Evolutionary conservation across 352 stramenopile genomes (phyloP).

Genomic region (Phytopythium litorale): DNA sequence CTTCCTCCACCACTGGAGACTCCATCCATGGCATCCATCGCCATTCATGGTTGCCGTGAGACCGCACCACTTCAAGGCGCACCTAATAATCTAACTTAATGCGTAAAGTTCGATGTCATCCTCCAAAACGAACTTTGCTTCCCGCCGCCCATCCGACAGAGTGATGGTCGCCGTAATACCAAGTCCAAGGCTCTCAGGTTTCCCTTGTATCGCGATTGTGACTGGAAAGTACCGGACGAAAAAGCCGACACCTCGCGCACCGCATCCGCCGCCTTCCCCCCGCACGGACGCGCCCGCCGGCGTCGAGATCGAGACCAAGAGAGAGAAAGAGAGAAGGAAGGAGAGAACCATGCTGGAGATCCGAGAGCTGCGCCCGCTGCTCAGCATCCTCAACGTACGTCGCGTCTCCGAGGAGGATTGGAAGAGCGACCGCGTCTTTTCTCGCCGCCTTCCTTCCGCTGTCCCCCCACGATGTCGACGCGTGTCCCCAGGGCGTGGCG

Average conservation of each 20-base stretch:
- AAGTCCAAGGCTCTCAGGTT: background rate
- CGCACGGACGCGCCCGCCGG: background rate
- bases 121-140: background rate
- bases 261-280: background rate
- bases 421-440: background rate
- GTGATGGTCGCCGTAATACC: background rate
- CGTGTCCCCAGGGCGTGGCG: background rate
- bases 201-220: conserved; percentile 1
- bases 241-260: background rate
- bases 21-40: background rate
- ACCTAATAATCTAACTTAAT: background rate
- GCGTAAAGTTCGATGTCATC: background rate
- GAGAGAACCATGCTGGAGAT: conserved; percentile 62
- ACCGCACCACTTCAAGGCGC: background rate
- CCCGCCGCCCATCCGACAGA: background rate
- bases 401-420: background rate
- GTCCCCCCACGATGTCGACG: background rate
- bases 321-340: background rate
- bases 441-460: background rate
- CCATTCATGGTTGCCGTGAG: background rate
- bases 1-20: background rate
- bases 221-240: background rate
- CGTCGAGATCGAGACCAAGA: background rate
- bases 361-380: conserved; percentile 74
- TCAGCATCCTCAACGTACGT: conserved; percentile 82